Evolutionary conservation across 2,329 filamentous ascomycete species (phyloP).

Genomic region (Colletotrichum abscissum): DNA sequence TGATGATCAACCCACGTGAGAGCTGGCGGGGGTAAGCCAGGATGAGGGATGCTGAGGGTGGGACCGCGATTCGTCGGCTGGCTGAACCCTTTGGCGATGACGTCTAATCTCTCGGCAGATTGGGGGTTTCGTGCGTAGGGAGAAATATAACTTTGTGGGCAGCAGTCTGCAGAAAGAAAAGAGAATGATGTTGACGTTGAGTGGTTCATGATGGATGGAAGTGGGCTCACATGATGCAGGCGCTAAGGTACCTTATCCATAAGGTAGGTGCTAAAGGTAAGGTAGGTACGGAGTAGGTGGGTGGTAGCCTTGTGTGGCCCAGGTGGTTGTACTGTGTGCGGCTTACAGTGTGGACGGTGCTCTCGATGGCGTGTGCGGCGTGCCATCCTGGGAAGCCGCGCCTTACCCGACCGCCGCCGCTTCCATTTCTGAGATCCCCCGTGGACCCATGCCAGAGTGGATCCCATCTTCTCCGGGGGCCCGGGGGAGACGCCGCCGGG

Average conservation of each 20-base stretch:
- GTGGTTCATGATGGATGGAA: not conserved
- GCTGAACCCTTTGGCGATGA: not conserved
- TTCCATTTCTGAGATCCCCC: not conserved
- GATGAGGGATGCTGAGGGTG: not conserved
- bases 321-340: slow-evolving; percentile 4
- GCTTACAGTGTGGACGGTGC: slow-evolving; percentile 6
- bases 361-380: not conserved
- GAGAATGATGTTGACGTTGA: not conserved
- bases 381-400: not conserved
- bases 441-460: not conserved
- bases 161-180: not conserved
- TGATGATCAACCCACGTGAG: slow-evolving; percentile 14
- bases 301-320: not conserved
- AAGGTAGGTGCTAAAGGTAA: not conserved
- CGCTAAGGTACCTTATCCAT: not conserved
- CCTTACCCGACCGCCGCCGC: slow-evolving; percentile 29
- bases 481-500: slow-evolving; percentile 30
- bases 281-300: too few species aligned
- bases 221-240: not conserved
- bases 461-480: slow-evolving; percentile 5
- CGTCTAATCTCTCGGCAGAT: not conserved
- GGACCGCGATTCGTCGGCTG: not conserved
- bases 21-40: not conserved
- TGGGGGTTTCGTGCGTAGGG: not conserved
- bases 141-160: slow-evolving; percentile 9